Percentiles rank a stretch among this genome's conserved stretches.
Conservation (phyloP, 768 basidiomycete genomes). For the Phanerochaete sordida region DNA sequence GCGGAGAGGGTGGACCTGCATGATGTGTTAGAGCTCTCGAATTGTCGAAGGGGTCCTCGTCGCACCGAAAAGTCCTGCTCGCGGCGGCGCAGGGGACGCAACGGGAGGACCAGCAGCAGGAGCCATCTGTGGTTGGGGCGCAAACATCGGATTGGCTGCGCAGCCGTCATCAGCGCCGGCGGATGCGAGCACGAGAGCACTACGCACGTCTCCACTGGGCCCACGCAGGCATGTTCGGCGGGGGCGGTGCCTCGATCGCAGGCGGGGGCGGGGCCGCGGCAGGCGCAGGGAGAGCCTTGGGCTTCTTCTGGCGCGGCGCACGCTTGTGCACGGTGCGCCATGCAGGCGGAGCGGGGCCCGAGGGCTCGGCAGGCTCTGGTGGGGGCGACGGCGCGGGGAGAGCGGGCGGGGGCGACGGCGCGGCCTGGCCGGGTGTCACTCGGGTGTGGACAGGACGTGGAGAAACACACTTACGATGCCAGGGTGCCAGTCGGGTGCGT, state of each 20-base stretch:
- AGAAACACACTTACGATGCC: slow-evolving; percentile 35
- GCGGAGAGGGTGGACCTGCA: neutral
- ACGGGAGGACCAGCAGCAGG: slow-evolving; percentile 26
- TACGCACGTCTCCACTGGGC: slow-evolving; percentile 79
- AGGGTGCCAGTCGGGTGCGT: slow-evolving; percentile 69
- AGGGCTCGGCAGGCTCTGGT: slow-evolving; percentile 41
- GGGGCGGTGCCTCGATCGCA: slow-evolving; percentile 36
- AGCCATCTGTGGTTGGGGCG: slow-evolving; percentile 40
- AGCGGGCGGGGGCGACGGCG: slow-evolving; percentile 22
- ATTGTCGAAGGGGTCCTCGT: too few species aligned
- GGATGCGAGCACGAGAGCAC: neutral
- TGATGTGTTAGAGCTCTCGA: neutral
- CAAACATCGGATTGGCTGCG: slow-evolving; percentile 62
- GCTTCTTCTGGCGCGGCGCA: slow-evolving; percentile 43
- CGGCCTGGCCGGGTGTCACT: slow-evolving; percentile 26
- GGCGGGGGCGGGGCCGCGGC: slow-evolving; percentile 35
- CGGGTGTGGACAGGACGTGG: neutral
- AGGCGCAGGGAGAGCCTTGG: slow-evolving; percentile 21
- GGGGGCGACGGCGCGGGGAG: slow-evolving; percentile 41
- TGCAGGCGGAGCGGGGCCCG: slow-evolving; percentile 55
- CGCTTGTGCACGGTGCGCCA: slow-evolving; percentile 75
- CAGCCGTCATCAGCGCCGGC: neutral
- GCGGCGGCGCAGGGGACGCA: slow-evolving; percentile 41
- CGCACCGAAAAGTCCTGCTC: slow-evolving; percentile 67
- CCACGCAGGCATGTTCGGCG: slow-evolving; percentile 70